Percentiles rank a stretch among this genome's conserved stretches.
These are phyloP conservation scores for Calonectria naviculata DNA, from an alignment of 2,329 filamentous ascomycete genomes.

Conservation along the genomic window DNA sequence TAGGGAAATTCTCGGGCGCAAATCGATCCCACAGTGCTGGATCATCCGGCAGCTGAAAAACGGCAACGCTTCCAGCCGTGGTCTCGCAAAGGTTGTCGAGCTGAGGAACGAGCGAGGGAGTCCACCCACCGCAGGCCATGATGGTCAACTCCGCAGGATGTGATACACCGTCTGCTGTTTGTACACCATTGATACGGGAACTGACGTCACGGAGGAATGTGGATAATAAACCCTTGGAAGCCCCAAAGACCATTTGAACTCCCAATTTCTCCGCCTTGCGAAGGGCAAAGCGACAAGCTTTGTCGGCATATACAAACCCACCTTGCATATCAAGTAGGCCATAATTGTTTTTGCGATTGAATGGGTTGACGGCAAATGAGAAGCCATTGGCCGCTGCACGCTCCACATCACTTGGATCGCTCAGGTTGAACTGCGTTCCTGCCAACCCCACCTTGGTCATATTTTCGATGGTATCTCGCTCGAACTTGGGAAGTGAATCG, in stretches of 20 bases:
- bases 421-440: not conserved
- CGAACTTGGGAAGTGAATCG: not conserved
- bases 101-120: conserved; percentile 28
- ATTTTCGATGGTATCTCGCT: conserved; percentile 10
- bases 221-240: conserved; percentile 43
- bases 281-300: conserved; percentile 56
- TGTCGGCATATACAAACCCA: conserved; percentile 57
- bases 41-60: conserved; percentile 25
- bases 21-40: conserved; percentile 24
- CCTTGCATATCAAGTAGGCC: conserved; percentile 58
- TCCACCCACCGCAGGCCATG: conserved; percentile 48
- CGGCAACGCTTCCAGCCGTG: conserved; percentile 30
- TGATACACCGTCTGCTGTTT: conserved; percentile 47
- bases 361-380: conserved; percentile 50
- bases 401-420: conserved; percentile 29
- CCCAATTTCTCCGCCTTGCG: conserved; percentile 54
- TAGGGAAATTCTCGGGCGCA: conserved; percentile 31
- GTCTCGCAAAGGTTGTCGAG: conserved; percentile 33
- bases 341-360: conserved; percentile 43
- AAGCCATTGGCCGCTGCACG: conserved; percentile 44
- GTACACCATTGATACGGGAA: conserved; percentile 46
- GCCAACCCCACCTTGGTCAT: not conserved
- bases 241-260: conserved; percentile 53
- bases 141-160: conserved; percentile 48
- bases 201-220: conserved; percentile 33